These are phyloP conservation scores for Acephala macrosclerotiorum DNA, from an alignment of 2,329 filamentous ascomycete species.

Conservation along the genomic window DNA sequence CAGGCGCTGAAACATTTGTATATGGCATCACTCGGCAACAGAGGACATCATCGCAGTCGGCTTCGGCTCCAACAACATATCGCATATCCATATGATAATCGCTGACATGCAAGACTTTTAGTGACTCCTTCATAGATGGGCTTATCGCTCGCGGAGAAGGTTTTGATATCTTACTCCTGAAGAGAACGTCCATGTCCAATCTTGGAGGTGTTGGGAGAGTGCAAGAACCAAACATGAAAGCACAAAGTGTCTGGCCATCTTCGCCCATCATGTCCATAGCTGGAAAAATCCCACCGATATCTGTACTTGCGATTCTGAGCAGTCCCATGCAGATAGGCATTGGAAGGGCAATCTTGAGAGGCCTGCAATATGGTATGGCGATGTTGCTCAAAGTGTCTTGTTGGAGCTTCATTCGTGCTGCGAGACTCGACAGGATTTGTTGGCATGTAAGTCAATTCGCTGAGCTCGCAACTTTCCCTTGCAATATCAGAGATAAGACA, in stretches of 20 bases:
- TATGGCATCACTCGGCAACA: slow-evolving; percentile 11
- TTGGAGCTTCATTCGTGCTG: slow-evolving; percentile 9
- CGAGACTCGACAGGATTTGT: not conserved
- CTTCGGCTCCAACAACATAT: slow-evolving; percentile 12
- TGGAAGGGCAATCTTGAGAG: not conserved
- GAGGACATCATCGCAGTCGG: not conserved
- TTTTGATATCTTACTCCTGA: slow-evolving; percentile 1
- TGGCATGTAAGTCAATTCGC: slow-evolving; percentile 11
- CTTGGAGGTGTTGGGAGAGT: slow-evolving; percentile 3
- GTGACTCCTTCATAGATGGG: slow-evolving; percentile 2
- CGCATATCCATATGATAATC: slow-evolving; percentile 14
- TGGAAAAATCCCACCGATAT: slow-evolving; percentile 11
- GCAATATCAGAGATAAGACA: not conserved
- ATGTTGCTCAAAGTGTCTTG: slow-evolving; percentile 14
- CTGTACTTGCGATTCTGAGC: slow-evolving; percentile 6
- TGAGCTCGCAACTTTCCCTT: slow-evolving; percentile 3
- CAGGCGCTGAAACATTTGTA: slow-evolving; percentile 12
- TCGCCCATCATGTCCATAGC: slow-evolving; percentile 9
- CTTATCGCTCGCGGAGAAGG: not conserved
- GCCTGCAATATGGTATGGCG: slow-evolving; percentile 3
- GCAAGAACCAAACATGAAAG: slow-evolving; percentile 16
- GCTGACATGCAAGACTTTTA: slow-evolving; percentile 14
- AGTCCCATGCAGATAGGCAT: slow-evolving; percentile 9
- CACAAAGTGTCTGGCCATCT: slow-evolving; percentile 11
- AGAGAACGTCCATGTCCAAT: slow-evolving; percentile 5